phyloP scores from a whole-genome alignment of 1,284 basidiomycete genomes.

The Leccinum insigne region DNA sequence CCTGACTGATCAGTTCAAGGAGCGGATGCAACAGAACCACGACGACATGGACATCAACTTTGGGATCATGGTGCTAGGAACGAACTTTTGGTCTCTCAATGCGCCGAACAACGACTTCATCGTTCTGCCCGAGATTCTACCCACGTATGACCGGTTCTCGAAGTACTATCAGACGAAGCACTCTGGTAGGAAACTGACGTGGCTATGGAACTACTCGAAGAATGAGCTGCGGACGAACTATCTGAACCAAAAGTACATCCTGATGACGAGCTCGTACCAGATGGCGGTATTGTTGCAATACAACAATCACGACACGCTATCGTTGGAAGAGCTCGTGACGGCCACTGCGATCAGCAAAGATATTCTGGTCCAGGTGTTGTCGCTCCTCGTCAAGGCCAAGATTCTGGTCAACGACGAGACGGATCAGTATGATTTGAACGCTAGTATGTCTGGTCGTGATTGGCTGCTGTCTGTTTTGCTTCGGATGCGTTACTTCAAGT shows the following conservation, averaged over 20 bases:
- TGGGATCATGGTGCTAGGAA: constrained; percentile 92
- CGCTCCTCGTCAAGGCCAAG: constrained; percentile 87
- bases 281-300: constrained; percentile 95
- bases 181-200: constrained; percentile 93
- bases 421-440: constrained; percentile 91
- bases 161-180: constrained; percentile 95
- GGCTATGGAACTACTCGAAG: constrained; percentile 98
- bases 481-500: constrained; percentile 68
- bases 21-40: constrained; percentile 86
- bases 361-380: constrained; percentile 84
- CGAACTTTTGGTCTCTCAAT: constrained; percentile 95
- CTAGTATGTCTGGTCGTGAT: constrained; percentile 48
- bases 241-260: constrained; percentile 92
- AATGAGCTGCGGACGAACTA: constrained; percentile 96
- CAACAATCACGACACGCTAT: constrained; percentile 87
- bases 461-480: neutral
- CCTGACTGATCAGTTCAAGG: constrained; percentile 96
- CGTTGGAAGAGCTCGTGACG: constrained; percentile 75
- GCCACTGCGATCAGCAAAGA: constrained; percentile 87
- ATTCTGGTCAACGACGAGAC: constrained; percentile 85
- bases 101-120: constrained; percentile 85
- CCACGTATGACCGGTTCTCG: constrained; percentile 91
- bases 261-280: constrained; percentile 96
- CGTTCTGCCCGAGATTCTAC: constrained; percentile 85
- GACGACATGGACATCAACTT: constrained; percentile 89